These are phyloP conservation scores for Suillus paluster DNA, from an alignment of 768 basidiomycete genomes.

Conservation along the genomic window DNA sequence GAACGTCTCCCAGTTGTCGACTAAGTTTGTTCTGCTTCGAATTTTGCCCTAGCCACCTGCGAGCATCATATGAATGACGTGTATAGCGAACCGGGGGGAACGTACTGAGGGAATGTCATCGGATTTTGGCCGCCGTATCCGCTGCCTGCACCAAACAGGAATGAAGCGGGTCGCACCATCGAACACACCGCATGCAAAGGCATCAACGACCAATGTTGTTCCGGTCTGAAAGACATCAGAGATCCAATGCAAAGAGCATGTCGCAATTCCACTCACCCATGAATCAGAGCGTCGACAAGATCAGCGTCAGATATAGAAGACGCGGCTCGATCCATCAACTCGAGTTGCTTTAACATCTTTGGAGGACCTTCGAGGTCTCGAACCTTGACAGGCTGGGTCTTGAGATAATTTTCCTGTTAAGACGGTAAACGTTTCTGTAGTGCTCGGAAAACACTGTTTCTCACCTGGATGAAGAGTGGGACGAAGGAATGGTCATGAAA, in stretches of 20 bases:
- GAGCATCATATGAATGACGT: conserved; percentile 6
- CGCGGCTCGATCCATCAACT: conserved; percentile 86
- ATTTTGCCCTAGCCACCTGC: conserved; percentile 96
- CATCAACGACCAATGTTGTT: conserved; percentile 97
- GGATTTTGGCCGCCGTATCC: conserved; percentile 69
- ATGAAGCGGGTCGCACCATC: conserved; percentile 85
- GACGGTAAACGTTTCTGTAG: not conserved
- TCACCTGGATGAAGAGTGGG: conserved; percentile 92
- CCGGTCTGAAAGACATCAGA: conserved; percentile 56
- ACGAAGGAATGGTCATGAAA: conserved; percentile 96
- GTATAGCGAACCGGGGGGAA: conserved; percentile 16
- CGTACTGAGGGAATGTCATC: conserved; percentile 85
- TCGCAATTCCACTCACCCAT: conserved; percentile 60
- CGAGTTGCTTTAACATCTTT: conserved; percentile 69
- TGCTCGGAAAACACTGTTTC: not conserved
- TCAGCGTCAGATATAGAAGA: conserved; percentile 95
- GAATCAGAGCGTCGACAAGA: conserved; percentile 90
- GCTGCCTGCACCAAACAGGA: conserved; percentile 73
- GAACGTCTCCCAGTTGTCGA: conserved; percentile 85
- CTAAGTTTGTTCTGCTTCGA: conserved; percentile 86
- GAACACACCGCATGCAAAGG: conserved; percentile 93
- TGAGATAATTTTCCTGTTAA: conserved; percentile 94
- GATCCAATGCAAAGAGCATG: not conserved
- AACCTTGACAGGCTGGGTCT: conserved; percentile 69
- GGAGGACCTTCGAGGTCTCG: conserved; percentile 66